These are phyloP conservation scores for Eleusine indica DNA, from an alignment of 176 grass and related monocot genomes.

Conservation along the genomic window DNA sequence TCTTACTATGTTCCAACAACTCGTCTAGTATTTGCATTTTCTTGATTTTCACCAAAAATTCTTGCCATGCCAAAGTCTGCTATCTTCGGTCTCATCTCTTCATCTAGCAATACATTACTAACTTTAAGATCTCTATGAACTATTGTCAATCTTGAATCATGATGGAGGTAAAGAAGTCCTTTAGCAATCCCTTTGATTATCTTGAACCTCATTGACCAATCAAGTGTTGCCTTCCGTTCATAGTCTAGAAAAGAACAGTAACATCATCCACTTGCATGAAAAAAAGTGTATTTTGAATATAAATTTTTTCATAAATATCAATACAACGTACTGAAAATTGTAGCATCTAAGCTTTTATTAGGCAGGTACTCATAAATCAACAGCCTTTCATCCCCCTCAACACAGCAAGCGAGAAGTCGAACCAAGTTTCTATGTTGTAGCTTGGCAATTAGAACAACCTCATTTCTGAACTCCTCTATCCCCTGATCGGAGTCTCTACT, in stretches of 20 bases:
- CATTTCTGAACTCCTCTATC: constrained; percentile 31
- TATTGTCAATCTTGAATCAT: constrained; percentile 50
- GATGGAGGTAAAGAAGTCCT: constrained; percentile 57
- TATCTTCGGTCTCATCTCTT: constrained; percentile 50
- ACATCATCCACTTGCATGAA: too few relatives aligned
- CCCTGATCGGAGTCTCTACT: constrained; percentile 46
- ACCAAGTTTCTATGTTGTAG: constrained; percentile 36
- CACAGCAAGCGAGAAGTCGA: constrained; percentile 23
- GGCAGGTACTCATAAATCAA: constrained; percentile 36
- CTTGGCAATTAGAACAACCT: constrained; percentile 34
- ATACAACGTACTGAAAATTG: constrained; percentile 24
- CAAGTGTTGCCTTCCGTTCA: not conserved
- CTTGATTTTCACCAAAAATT: constrained; percentile 37
- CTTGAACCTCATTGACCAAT: constrained; percentile 42
- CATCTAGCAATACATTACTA: constrained; percentile 49
- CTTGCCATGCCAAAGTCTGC: constrained; percentile 57
- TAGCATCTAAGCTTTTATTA: constrained; percentile 28
- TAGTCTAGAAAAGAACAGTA: not conserved
- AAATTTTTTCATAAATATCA: not conserved
- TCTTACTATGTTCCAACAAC: constrained; percentile 51
- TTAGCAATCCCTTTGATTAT: constrained; percentile 49
- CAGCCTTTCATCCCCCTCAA: constrained; percentile 32
- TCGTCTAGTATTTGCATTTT: constrained; percentile 33
- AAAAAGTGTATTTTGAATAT: too few relatives aligned
- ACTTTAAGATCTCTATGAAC: constrained; percentile 43